Conservation (phyloP, 2,329 filamentous ascomycete genomes). For the Sphaerulina musiva region DNA sequence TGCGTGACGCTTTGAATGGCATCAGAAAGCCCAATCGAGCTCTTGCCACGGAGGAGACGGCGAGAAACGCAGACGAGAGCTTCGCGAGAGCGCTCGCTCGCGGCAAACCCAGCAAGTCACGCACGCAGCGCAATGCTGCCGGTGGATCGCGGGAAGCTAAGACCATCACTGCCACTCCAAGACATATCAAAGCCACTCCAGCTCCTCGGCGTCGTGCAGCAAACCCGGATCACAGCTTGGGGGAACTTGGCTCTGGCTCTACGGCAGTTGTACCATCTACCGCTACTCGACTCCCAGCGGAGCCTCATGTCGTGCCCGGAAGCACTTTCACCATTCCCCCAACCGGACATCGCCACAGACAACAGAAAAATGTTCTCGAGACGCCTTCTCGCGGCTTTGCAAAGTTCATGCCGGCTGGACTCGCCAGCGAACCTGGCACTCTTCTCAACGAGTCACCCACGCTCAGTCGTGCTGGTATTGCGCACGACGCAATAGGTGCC, state of each 20-base stretch:
- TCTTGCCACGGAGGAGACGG: constrained; percentile 59
- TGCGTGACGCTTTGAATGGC: constrained; percentile 63
- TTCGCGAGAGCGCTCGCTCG: constrained; percentile 30
- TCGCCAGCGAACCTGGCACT: constrained; percentile 21
- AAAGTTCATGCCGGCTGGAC: constrained; percentile 26
- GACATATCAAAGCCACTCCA: constrained; percentile 30
- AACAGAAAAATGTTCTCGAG: constrained; percentile 33
- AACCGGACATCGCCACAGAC: constrained; percentile 23
- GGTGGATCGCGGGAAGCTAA: constrained; percentile 32
- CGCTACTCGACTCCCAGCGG: constrained; percentile 29
- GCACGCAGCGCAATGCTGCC: constrained; percentile 24
- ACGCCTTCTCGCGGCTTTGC: constrained; percentile 39
- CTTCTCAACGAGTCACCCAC: constrained; percentile 20
- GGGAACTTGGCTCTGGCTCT: constrained; percentile 23
- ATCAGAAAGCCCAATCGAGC: constrained; percentile 70
- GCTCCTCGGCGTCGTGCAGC: constrained; percentile 14
- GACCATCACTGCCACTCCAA: constrained; percentile 40
- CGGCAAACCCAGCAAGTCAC: constrained; percentile 15
- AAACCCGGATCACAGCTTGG: constrained; percentile 21
- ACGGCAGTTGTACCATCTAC: constrained; percentile 39
- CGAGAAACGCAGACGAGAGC: constrained; percentile 60
- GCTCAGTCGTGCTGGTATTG: constrained; percentile 10
- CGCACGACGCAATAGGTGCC: constrained; percentile 3
- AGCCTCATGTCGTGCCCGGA: constrained; percentile 12
- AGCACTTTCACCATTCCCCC: constrained; percentile 29